Evolutionary conservation across 1,284 basidiomycete species (phyloP).

Genomic region (Termitomyces sp.): DNA sequence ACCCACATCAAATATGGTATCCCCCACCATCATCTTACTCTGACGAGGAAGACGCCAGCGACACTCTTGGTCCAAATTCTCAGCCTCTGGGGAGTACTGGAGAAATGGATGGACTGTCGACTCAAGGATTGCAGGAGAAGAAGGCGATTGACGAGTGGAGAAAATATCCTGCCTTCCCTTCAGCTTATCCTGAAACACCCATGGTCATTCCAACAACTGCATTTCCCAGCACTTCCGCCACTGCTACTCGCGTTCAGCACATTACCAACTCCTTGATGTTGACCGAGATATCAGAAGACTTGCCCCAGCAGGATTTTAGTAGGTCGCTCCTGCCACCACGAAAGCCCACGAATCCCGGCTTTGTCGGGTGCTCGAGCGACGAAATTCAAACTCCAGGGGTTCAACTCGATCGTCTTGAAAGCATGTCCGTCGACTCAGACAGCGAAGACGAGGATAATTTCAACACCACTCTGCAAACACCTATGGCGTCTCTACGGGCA

Average conservation of each 20-base stretch:
- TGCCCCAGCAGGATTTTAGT: conserved; percentile 46
- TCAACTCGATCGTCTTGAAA: conserved; percentile 22
- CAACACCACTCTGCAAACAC: conserved; percentile 62
- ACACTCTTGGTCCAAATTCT: background rate
- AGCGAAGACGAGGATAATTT: conserved; percentile 52
- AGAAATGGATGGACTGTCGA: background rate
- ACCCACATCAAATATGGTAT: conserved; percentile 33
- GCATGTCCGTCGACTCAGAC: conserved; percentile 26
- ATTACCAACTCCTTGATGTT: conserved; percentile 4
- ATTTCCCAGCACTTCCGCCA: conserved; percentile 15
- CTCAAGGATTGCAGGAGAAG: conserved; percentile 12
- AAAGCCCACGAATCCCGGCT: conserved; percentile 54
- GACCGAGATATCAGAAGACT: conserved; percentile 17
- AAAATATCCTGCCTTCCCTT: conserved; percentile 37
- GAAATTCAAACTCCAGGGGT: conserved; percentile 25
- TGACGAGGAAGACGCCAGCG: conserved; percentile 22
- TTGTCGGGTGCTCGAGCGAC: conserved; percentile 55
- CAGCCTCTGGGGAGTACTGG: background rate
- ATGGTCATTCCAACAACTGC: conserved; percentile 13
- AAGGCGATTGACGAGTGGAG: conserved; percentile 38
- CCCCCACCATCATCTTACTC: conserved; percentile 33
- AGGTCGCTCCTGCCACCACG: conserved; percentile 60
- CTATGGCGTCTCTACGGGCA: conserved; percentile 27
- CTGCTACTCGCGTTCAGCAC: background rate
- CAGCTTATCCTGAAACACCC: conserved; percentile 41